A percentile compares a stretch with the other conserved stretches of the same genome.
Conservation (phyloP, 1,284 basidiomycete genomes). For the Gomphus sp. region DNA sequence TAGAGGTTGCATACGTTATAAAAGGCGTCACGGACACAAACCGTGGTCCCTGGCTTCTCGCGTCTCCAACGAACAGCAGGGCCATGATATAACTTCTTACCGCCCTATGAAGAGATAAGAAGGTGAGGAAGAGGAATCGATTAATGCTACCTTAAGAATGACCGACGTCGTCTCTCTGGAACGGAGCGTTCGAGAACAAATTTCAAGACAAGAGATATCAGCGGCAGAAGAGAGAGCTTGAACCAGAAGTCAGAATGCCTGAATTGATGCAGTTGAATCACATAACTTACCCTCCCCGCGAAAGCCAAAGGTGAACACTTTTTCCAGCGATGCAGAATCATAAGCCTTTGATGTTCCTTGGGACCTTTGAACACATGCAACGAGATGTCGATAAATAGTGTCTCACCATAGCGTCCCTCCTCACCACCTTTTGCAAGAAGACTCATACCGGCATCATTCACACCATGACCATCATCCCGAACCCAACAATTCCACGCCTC, state of each 20-base stretch:
- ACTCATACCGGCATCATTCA: conserved; percentile 49
- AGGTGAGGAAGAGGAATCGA: not conserved
- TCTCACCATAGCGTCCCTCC: conserved; percentile 57
- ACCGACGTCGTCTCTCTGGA: conserved; percentile 60
- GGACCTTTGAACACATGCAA: not conserved
- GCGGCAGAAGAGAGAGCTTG: conserved; percentile 77
- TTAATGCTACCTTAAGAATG: conserved; percentile 55
- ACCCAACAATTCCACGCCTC: conserved; percentile 75
- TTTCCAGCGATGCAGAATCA: conserved; percentile 35
- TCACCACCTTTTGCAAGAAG: conserved; percentile 43
- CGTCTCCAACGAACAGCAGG: conserved; percentile 63
- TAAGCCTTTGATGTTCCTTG: conserved; percentile 71
- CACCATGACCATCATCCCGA: conserved; percentile 74
- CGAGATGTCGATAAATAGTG: not conserved
- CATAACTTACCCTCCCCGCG: conserved; percentile 70
- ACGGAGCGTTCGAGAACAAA: conserved; percentile 57
- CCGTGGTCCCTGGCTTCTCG: conserved; percentile 65
- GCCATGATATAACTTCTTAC: conserved; percentile 58
- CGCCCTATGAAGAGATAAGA: conserved; percentile 36
- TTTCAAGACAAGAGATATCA: conserved; percentile 65
- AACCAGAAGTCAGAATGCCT: not conserved
- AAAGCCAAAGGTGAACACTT: conserved; percentile 71
- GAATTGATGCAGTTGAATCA: not conserved
- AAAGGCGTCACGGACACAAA: conserved; percentile 79
- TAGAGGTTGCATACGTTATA: conserved; percentile 53